Conservation (phyloP, 441 rosid species). For the Populus hybrid region DNA sequence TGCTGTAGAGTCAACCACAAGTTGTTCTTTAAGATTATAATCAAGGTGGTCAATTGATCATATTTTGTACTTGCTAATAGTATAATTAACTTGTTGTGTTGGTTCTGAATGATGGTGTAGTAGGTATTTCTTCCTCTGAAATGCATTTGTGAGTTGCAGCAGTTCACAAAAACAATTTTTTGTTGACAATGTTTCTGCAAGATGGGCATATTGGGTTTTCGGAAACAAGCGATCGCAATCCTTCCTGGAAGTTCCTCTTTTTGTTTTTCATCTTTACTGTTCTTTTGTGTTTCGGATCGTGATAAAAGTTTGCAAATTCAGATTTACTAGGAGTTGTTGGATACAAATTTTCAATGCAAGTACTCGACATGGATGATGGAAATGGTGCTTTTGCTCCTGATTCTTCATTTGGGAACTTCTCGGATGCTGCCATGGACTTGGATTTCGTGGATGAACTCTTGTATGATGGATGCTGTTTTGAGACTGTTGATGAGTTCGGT, state of each 20-base stretch:
- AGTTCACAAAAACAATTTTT: conserved; percentile 49
- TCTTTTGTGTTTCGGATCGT: conserved; percentile 60
- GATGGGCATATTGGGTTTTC: conserved; percentile 53
- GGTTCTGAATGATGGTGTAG: conserved; percentile 28
- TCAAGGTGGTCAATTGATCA: too few species aligned
- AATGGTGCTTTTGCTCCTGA: conserved; percentile 44
- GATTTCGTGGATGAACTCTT: conserved; percentile 89
- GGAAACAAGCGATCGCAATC: conserved; percentile 47
- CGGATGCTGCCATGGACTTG: conserved; percentile 70
- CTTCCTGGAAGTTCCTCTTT: conserved; percentile 71
- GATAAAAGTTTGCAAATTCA: too few species aligned
- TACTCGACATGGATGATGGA: conserved; percentile 50
- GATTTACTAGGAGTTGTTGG: conserved; percentile 24
- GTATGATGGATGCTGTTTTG: conserved; percentile 82
- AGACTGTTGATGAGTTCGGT: conserved; percentile 49
- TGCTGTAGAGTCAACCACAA: too few species aligned
- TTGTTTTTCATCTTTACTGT: conserved; percentile 58
- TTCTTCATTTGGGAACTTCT: conserved; percentile 40
- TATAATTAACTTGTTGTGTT: not conserved
- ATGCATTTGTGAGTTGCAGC: conserved; percentile 61
- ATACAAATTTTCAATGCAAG: conserved; percentile 21
- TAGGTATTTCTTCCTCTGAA: conserved; percentile 50
- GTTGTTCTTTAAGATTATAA: too few species aligned
- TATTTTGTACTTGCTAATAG: too few species aligned
- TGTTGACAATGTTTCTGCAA: conserved; percentile 65